Evolutionary conservation across 164 flowering plant species (phyloP).

Genomic region (Vitis labrusca): DNA sequence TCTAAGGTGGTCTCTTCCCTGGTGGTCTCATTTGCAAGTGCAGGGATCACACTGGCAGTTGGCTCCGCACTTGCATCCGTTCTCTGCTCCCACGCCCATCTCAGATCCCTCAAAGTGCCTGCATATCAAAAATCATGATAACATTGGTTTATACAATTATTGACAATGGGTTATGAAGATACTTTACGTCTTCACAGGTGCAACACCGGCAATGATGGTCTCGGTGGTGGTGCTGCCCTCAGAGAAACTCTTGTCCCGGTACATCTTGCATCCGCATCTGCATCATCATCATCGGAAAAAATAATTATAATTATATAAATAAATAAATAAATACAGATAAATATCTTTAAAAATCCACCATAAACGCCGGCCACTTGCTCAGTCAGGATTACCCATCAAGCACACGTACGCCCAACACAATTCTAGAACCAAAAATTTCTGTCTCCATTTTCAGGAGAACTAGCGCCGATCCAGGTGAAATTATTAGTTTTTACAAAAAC

Average conservation of each 20-base stretch:
- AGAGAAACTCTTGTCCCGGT: conserved; percentile 40
- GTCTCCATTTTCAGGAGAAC: neutral
- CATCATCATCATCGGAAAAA: conserved; percentile 2
- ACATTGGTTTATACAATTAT: no score
- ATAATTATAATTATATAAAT: neutral
- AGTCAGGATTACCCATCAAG: neutral
- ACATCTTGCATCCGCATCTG: conserved; percentile 45
- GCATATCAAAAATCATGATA: conserved; percentile 5
- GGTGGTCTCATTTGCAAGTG: conserved; percentile 40
- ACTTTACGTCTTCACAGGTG: conserved; percentile 40
- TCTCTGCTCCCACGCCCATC: conserved; percentile 41
- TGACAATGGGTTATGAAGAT: neutral
- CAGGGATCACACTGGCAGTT: conserved; percentile 57
- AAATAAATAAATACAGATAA: no score
- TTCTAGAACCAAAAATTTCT: no score
- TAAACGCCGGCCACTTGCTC: neutral
- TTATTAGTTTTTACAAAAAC: neutral
- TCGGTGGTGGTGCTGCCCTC: conserved; percentile 26
- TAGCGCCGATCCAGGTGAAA: no score
- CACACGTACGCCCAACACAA: neutral
- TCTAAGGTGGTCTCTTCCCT: no score
- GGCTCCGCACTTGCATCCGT: conserved; percentile 53
- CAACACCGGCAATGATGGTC: conserved; percentile 41
- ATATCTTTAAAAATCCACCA: neutral
- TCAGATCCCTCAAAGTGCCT: conserved; percentile 38